Conservation (phyloP, 257 asterid species). For the Solanum corneliomulleri region DNA sequence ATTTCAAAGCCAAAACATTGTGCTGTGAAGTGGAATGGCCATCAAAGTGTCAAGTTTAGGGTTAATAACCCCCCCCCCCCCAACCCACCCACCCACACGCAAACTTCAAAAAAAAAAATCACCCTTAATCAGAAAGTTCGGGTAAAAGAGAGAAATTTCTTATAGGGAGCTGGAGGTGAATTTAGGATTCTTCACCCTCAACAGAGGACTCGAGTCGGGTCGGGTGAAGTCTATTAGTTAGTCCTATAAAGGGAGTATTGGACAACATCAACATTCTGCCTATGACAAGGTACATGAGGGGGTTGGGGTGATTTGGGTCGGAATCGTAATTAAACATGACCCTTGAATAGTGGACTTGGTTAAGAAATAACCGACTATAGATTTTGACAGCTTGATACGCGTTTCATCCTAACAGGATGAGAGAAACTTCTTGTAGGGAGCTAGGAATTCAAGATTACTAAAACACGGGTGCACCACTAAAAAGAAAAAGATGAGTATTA, state of each 20-base stretch:
- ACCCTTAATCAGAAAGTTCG: neutral
- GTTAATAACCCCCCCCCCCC: too few relatives aligned
- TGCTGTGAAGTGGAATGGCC: too few relatives aligned
- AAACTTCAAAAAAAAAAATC: neutral
- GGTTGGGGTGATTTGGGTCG: neutral
- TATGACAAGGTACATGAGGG: neutral
- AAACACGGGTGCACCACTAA: too few relatives aligned
- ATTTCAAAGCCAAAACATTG: neutral
- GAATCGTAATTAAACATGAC: neutral
- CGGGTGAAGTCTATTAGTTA: neutral
- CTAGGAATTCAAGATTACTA: too few relatives aligned
- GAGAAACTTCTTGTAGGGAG: too few relatives aligned
- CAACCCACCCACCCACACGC: too few relatives aligned
- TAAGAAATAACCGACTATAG: too few relatives aligned
- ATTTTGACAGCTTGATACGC: neutral
- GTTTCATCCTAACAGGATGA: fast-evolving
- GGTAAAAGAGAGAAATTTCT: neutral
- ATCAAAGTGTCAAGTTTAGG: too few relatives aligned
- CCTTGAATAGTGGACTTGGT: neutral
- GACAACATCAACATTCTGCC: neutral
- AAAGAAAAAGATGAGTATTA: neutral
- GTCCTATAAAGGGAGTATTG: neutral
- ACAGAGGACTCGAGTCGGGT: neutral
- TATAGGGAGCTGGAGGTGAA: neutral
- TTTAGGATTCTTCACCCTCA: neutral